These are phyloP conservation scores for Penicillium lagena DNA, from an alignment of 495 filamentous ascomycete species.

Conservation along the genomic window DNA sequence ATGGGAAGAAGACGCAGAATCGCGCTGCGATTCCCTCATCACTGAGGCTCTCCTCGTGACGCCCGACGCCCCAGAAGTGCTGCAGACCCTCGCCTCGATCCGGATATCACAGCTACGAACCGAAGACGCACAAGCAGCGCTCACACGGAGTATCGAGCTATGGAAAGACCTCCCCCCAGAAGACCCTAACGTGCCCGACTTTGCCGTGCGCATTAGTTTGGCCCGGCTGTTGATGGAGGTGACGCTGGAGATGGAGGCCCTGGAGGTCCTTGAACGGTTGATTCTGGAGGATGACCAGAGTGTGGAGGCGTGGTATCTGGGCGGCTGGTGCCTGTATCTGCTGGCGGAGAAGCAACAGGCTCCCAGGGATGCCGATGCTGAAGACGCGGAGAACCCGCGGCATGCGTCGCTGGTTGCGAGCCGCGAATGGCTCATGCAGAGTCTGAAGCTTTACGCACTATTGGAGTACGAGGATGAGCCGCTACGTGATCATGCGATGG, in stretches of 20 bases:
- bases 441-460: conserved; percentile 39
- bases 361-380: conserved; percentile 28
- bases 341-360: conserved; percentile 60
- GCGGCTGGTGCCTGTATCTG: conserved; percentile 83
- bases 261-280: conserved; percentile 77
- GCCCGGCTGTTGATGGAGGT: conserved; percentile 85
- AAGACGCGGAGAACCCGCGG: conserved; percentile 25
- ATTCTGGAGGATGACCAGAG: conserved; percentile 84
- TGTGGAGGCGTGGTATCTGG: conserved; percentile 94
- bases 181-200: conserved; percentile 63
- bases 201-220: conserved; percentile 75
- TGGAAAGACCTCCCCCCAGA: conserved; percentile 74
- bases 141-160: conserved; percentile 65
- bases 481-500: conserved; percentile 45
- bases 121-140: conserved; percentile 72
- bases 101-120: conserved; percentile 77
- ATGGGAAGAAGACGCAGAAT: conserved; percentile 85
- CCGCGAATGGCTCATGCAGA: conserved; percentile 47
- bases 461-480: conserved; percentile 49
- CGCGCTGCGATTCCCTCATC: conserved; percentile 73
- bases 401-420: conserved; percentile 39
- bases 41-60: conserved; percentile 77
- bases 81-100: conserved; percentile 90
- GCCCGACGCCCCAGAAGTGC: conserved; percentile 69
- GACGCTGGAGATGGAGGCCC: conserved; percentile 72